Evolutionary conservation across 495 filamentous ascomycete genomes (phyloP).

Genomic region (Xylaria cubensis): DNA sequence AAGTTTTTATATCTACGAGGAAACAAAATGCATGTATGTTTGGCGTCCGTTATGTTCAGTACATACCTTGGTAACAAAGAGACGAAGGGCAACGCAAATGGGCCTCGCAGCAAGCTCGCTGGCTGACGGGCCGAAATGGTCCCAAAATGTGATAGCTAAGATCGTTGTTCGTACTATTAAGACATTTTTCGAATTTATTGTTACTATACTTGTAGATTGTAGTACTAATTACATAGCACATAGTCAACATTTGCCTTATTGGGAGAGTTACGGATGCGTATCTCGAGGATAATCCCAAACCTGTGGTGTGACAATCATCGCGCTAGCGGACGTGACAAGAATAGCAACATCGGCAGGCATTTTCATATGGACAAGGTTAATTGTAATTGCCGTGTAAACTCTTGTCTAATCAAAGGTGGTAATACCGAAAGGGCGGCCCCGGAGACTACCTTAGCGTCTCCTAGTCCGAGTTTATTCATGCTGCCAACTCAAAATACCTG

Average conservation of each 20-base stretch:
- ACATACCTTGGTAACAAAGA: background rate
- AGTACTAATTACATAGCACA: no score
- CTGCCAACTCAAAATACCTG: slow-evolving; percentile 17
- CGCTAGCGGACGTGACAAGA: background rate
- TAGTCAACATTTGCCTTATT: background rate
- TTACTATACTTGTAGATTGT: background rate
- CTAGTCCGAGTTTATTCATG: slow-evolving; percentile 15
- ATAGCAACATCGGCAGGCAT: slow-evolving; percentile 9
- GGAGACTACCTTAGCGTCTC: slow-evolving; percentile 16
- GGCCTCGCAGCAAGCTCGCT: background rate
- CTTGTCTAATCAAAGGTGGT: slow-evolving; percentile 8
- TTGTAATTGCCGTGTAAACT: background rate
- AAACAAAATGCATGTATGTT: no score
- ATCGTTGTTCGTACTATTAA: background rate
- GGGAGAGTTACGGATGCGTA: no score
- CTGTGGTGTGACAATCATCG: background rate
- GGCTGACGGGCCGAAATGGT: background rate
- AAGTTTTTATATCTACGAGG: no score
- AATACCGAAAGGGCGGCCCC: slow-evolving; percentile 17
- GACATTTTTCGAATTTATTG: background rate
- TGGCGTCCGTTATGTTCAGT: background rate
- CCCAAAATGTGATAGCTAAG: background rate
- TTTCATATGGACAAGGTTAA: slow-evolving; percentile 1
- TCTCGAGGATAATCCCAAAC: background rate
- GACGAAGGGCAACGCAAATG: background rate